Evolutionary conservation across 176 grass and related monocot genomes (phyloP), one percentile per base, ranked within the genome.

Genomic region (Hordeum marinum): DNA sequence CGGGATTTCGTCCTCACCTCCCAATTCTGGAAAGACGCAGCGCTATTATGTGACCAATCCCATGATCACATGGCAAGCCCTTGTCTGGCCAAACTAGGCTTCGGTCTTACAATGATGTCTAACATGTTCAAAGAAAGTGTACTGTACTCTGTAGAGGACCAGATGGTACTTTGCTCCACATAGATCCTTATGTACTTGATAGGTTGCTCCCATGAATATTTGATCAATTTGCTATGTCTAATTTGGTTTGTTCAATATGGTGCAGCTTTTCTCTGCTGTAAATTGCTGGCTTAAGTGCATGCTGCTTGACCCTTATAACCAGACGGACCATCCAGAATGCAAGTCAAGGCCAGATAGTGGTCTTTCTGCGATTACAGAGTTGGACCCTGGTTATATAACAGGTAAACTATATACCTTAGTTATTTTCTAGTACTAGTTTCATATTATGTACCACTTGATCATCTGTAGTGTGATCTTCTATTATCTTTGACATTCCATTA

Each of bases 241-340:
- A 82, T 83, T 71, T 90, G 23, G 67, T 71, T 3, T 35, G 11
- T 78, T 55, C 66, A 29, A 8, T 83, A 21, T 65, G 18, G 3
- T 89, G 89, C 91, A 98, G 96, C 76, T 95, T 81, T 93, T 98
- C 61, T 98, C 96, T 78, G 93, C 96, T 1, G 85, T 95, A 29
- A 98, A 98, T 86, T 98, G 96, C 80, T 98, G 96, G 93, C 91
- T 98, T 50, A 98, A 98, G 72, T 98, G 96, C 93, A 95, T 95
- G 91, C 39, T 98, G 88, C 70, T 98, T 58, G 96, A 98, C 64
- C 96, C 96, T 58, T 95, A 92, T 80, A 94, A 94, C 65, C 96
- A 98, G 74, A 93, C 85, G 11, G 96, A 98, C 78, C 87, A 98
- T 88, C 89, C 89, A 7, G 91, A 98, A 70, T 98, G 96, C 80